Evolutionary conservation across 768 basidiomycete genomes (phyloP), one percentile per base, ranked within the genome.

Genomic region (Boletellus emodensis): DNA sequence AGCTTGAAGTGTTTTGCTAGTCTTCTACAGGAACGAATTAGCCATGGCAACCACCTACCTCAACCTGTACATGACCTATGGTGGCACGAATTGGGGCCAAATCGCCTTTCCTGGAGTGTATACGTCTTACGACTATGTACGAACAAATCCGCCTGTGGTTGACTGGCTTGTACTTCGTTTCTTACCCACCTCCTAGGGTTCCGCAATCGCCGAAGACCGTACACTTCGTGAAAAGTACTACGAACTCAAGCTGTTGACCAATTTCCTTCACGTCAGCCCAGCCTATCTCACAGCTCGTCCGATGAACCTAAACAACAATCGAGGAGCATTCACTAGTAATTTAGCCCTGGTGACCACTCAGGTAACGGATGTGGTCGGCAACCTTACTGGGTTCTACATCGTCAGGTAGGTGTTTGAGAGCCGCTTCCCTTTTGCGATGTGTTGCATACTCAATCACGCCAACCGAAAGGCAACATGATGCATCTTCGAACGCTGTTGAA

Each of bases 71-170:
- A 80, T 84, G 83, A 61, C 78, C 9, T 80, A 76, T 58, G 82
- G 82, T 3, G 83, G 82, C 26, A 84, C 83, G 1, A 83, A 84
- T 44, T 83, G 80, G 80, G 82, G 82, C 6, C 63, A 63, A 37
- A 80, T 80, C 1, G 65, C 78, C 1, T 74, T 78, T 56, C 81
- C 82, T 4, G 80, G 79, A 1, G 76, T 75, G 46, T 81, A 82
- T 56, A 75, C 77, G 1, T 81, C 80, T 11, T 85, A 84, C 56
- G 83, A 84, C 55, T 84, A 84, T 51, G 81, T 66, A 38, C 32
- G 64, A 44, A 30, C 14, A 15, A 34, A 26, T 26, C 14, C 1
- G 6, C 28, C 33, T 36, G 20, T 43, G 17, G 8, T 20, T 5
- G 37, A 26, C 24, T 4, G 24, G 6, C 24, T 13, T 9, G 5